Base-by-base conservation (phyloP, 2,329 filamentous ascomycete genomes). In the Aspergillus phoenicis region DNA sequence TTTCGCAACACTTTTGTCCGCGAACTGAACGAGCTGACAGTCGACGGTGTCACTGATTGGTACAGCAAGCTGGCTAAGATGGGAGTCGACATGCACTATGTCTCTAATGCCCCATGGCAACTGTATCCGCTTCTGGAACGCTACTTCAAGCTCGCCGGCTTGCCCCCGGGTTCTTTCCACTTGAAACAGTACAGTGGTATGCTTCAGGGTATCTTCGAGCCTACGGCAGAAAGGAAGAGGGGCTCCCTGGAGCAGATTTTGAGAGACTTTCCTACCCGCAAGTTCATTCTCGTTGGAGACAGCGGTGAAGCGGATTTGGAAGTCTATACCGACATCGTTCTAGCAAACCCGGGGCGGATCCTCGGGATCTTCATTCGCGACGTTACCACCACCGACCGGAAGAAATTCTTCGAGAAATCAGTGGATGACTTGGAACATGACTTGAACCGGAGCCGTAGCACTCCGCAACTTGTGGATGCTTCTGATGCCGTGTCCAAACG, bases 31-130 rank as follows among this genome's bases (percentile, higher is more conserved):
- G 92, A 94, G 62, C 82, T 98, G 49, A 92, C 88, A 0, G 87
- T 99, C 22, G 89, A 93, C 15, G 95, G 95, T 2, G 93, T 98
- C 20, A 86, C 83, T 60, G 91, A 96, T 64, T 98, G 95, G 94
- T 99, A 98, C 73, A 87, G 82, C 38, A 83, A 83, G 20, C 83
- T 99, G 78, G 84, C 90, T 41, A 82, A 87, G 20, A 87, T 94
- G 79, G 93, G 93, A 17, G 94, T 98, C 24, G 87, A 88, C 68
- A 85, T 99, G 56, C 96, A 99, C 73, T 99, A 99, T 75, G 96
- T 97, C 66, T 99, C 95, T n/a, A 99, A 99, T 77, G 96, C 94
- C 54, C 95, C 95, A 0, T 99, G 96, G 96, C 96, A 99, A 74
- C 84, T 99, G 6, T 99, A 91, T 69, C 95, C 95, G 0, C 87